phyloP scores from a whole-genome alignment of 2,329 filamentous ascomycete genomes.

The Neofusicoccum sp. region DNA sequence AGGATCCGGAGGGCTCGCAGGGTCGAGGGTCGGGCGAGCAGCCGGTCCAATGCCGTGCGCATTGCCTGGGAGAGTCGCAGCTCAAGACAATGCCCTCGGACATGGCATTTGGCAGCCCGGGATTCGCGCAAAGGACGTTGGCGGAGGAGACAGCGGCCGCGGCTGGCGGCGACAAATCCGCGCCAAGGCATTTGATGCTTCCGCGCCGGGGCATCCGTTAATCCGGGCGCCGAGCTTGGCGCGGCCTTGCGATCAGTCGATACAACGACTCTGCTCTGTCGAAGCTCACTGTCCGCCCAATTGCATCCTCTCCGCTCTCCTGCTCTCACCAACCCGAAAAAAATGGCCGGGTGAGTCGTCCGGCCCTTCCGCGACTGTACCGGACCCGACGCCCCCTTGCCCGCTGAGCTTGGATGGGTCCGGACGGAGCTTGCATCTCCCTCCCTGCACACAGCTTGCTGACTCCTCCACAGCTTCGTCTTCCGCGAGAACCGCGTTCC shows the following conservation, averaged over 20 bases:
- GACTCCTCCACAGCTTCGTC: constrained; percentile 51
- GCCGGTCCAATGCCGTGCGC: constrained; percentile 48
- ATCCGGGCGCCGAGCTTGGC: constrained; percentile 1
- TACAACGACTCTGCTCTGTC: neutral
- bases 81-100: neutral
- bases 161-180: constrained; percentile 3
- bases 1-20: constrained; percentile 40
- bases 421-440: neutral
- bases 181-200: constrained; percentile 1
- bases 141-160: neutral
- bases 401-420: neutral
- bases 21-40: constrained; percentile 49
- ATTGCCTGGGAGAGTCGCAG: constrained; percentile 33
- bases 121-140: neutral
- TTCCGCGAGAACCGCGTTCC: constrained; percentile 78
- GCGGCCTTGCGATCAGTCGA: constrained; percentile 18
- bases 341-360: constrained; percentile 19
- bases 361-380: neutral
- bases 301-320: constrained; percentile 16
- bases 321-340: constrained; percentile 13
- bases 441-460: constrained; percentile 19
- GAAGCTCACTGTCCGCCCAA: constrained; percentile 19
- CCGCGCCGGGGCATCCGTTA: neutral
- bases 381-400: neutral
- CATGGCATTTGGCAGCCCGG: constrained; percentile 11